Evolutionary conservation across 163 green algal genomes (phyloP).

Genomic region (Picocystis sp.): DNA sequence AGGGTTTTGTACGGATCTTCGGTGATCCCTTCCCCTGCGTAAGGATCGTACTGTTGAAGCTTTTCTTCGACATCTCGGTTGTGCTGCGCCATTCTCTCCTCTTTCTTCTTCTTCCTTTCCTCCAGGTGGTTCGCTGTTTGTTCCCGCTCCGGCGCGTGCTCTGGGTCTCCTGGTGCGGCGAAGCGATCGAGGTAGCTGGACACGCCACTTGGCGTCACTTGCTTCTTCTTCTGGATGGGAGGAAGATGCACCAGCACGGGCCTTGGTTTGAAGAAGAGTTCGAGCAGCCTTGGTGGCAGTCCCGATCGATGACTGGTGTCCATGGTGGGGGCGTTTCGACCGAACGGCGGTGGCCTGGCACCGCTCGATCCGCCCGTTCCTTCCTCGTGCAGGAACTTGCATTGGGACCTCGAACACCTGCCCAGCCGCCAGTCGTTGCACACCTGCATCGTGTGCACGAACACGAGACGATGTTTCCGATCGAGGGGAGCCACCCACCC

Average conservation of each 20-base stretch:
- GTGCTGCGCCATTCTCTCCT: slow-evolving; percentile 4
- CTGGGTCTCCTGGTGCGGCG: slow-evolving; percentile 36
- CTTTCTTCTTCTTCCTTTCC: slow-evolving; percentile 5
- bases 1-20: slow-evolving; percentile 80
- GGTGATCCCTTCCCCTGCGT: background rate
- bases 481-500: too few species aligned
- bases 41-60: background rate
- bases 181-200: slow-evolving; percentile 41
- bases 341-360: too few species aligned
- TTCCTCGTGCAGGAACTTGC: too few species aligned
- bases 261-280: slow-evolving; percentile 43
- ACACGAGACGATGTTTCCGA: too few species aligned
- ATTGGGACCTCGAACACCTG: too few species aligned
- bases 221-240: slow-evolving; percentile 9
- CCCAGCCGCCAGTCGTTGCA: too few species aligned
- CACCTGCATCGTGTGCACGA: too few species aligned
- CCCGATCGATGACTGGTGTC: slow-evolving; percentile 50
- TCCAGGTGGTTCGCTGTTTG: background rate
- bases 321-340: slow-evolving; percentile 13
- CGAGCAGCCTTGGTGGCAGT: slow-evolving; percentile 46
- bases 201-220: slow-evolving; percentile 23
- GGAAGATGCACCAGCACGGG: slow-evolving; percentile 9
- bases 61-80: background rate
- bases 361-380: too few species aligned
- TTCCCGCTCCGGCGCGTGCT: slow-evolving; percentile 40